A percentile compares a stretch with the other conserved stretches of the same genome.
Evolutionary conservation across 345 rosid species (phyloP).

Genomic region (Turritis glabra): DNA sequence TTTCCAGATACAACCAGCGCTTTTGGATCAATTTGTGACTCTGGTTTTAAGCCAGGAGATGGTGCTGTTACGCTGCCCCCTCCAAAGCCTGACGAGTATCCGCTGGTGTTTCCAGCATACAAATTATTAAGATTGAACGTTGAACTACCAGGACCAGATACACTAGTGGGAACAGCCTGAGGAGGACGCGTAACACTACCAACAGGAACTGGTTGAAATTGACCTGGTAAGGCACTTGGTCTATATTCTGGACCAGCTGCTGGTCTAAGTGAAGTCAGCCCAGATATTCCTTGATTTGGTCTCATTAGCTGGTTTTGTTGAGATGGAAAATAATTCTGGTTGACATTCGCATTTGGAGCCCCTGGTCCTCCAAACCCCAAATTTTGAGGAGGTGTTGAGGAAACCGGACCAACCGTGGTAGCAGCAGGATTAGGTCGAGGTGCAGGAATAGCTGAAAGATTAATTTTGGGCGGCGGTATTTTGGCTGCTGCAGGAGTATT

Average conservation of each 20-base stretch:
- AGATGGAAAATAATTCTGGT: conserved; percentile 55
- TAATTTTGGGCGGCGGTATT: conserved; percentile 91
- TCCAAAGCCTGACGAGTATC: conserved; percentile 49
- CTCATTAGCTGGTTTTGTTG: conserved; percentile 52
- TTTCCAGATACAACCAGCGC: conserved; percentile 61
- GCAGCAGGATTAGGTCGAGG: conserved; percentile 50
- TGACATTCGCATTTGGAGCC: conserved; percentile 49
- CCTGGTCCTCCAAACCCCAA: conserved; percentile 66
- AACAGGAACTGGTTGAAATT: conserved; percentile 44
- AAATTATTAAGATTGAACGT: conserved; percentile 51
- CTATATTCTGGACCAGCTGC: conserved; percentile 51
- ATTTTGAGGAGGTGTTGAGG: conserved; percentile 48
- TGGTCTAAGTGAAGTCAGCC: conserved; percentile 51
- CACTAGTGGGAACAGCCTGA: conserved; percentile 44
- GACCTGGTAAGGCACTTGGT: conserved; percentile 51
- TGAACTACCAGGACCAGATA: conserved; percentile 46
- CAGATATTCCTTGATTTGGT: conserved; percentile 55
- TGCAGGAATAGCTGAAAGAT: conserved; percentile 58
- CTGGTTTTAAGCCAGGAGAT: conserved; percentile 45
- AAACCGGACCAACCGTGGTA: conserved; percentile 39
- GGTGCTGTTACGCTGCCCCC: conserved; percentile 45
- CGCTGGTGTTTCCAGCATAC: conserved; percentile 55
- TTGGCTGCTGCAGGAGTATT: conserved; percentile 95
- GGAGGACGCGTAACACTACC: conserved; percentile 45
- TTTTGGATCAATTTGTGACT: conserved; percentile 51